Evolutionary conservation across 257 asterid genomes (phyloP), one percentile per base, ranked within the genome.

Genomic region (Salvia miltiorrhiza): DNA sequence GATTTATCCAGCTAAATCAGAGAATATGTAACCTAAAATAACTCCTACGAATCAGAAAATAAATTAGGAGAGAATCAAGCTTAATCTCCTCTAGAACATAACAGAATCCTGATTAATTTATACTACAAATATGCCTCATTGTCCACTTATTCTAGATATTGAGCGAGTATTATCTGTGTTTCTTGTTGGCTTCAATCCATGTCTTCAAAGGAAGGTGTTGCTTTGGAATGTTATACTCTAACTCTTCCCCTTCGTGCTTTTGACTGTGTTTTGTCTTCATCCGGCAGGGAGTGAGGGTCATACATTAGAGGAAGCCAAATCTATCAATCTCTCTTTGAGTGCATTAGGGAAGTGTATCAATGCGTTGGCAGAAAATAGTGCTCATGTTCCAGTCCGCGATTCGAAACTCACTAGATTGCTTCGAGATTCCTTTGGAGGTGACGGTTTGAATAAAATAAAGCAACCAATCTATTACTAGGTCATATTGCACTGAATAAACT

Each of bases 381-480:
- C 95, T 67, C 97, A 92, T 80, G 96, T 92, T 70, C 97, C 96
- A 54, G 89, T 90, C 26, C 91, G 98, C 20, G 98, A 92, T 73
- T 92, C 98, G 39, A 92, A 90, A 83, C 87, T 92, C 68, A 92
- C 98, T 50, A 86, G 98, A 67, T 69, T 92, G 82, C 98, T 92
- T 71, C 88, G 88, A 52, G 97, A 92, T 85, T 92, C 98, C 59
- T 90, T 92, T 82, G 98, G 98, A 86, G 98, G 98, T 89, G 70
- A 79, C 47, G 43, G 50, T 74, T 69, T 70, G 67, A 61, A 11
- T 44, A 17, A 20, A 48, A 28, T 35, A 40, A 64, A 44, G 45
- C 23, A 60, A 6, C 17, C 39, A 8, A 39, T 12, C 7, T 0
- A 43, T 23, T 14, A 33, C 47, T 4, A 26, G 66, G 60, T 58